Evolutionary conservation across 2,329 filamentous ascomycete genomes (phyloP).

Genomic region (Trichoderma harzianum): DNA sequence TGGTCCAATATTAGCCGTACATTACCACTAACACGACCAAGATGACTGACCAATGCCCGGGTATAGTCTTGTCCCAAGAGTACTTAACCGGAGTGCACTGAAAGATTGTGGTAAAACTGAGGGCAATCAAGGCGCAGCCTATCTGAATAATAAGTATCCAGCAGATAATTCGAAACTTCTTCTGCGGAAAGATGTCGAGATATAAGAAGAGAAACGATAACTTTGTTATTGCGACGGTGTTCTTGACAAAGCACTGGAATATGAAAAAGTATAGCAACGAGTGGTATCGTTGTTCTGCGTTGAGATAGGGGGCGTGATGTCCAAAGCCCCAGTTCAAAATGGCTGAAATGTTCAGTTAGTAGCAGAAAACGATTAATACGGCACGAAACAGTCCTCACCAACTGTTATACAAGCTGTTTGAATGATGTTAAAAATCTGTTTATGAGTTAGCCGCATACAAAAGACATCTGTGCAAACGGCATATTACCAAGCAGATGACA

Average conservation of each 20-base stretch:
- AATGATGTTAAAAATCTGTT: constrained; percentile 3
- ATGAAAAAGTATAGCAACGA: constrained; percentile 13
- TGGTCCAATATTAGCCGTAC: background rate
- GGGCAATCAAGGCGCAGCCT: background rate
- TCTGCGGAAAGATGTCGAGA: constrained; percentile 11
- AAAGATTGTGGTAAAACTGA: constrained; percentile 10
- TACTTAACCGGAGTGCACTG: constrained; percentile 2
- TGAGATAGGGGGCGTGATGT: constrained; percentile 6
- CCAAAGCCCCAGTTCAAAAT: constrained; percentile 10
- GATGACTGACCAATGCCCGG: background rate
- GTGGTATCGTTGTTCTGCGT: constrained; percentile 3
- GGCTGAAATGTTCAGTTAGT: background rate
- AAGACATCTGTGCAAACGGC: background rate
- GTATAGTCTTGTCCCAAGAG: constrained; percentile 9
- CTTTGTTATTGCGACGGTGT: constrained; percentile 8
- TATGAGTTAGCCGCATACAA: background rate
- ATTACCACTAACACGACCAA: background rate
- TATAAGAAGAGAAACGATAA: constrained; percentile 8
- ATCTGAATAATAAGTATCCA: constrained; percentile 1
- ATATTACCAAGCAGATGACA: constrained; percentile 2
- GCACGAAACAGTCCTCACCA: background rate
- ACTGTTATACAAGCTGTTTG: background rate
- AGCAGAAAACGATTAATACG: background rate
- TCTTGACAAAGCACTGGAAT: constrained; percentile 10
- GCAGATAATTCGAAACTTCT: background rate